phyloP scores from a whole-genome alignment of 371 early-diverging fungal species.

The Mortierella sp. region DNA sequence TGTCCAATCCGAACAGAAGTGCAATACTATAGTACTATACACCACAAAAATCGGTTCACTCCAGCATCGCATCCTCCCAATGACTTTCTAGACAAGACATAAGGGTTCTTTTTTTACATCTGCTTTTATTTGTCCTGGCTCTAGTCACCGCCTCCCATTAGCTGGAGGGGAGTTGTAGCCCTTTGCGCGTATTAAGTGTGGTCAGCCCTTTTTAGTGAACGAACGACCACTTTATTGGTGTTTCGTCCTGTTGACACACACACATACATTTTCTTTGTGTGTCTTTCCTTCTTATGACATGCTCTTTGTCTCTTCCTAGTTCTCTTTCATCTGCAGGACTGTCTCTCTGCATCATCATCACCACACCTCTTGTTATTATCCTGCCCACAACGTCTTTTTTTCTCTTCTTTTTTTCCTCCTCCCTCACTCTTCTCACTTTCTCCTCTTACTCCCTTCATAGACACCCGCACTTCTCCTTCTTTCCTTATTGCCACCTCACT shows the following conservation, averaged over 20 bases:
- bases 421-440: neutral
- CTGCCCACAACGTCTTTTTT: neutral
- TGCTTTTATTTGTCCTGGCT: neutral
- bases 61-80: neutral
- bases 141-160: neutral
- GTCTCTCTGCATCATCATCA: neutral
- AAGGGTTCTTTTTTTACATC: neutral
- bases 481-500: neutral
- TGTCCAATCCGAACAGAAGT: neutral
- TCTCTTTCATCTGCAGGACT: neutral
- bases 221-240: neutral
- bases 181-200: neutral
- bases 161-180: neutral
- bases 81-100: neutral
- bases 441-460: neutral
- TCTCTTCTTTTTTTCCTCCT: neutral
- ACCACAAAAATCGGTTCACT: neutral
- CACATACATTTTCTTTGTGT: neutral
- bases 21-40: no score
- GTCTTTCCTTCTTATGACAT: neutral
- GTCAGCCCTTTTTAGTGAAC: neutral
- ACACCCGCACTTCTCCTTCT: neutral
- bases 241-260: neutral
- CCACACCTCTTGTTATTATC: neutral
- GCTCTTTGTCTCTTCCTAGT: constrained; percentile 6